Base-by-base conservation (phyloP, 257 asterid genomes). In the Gardenia jasminoides region DNA sequence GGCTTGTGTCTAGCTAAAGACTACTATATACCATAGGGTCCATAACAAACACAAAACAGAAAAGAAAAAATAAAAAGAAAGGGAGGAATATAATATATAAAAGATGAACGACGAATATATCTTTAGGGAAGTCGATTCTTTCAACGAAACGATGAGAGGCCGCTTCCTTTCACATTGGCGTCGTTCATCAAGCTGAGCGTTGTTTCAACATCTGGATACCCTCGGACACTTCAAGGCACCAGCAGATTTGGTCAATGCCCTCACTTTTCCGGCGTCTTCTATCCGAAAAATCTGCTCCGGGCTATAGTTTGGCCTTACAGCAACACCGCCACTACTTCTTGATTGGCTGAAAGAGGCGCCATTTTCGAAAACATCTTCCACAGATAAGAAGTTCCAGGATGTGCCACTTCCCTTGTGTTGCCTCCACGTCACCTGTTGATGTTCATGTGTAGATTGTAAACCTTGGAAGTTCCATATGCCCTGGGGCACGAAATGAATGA, bases 291-390 rank as follows among this genome's bases (percentile, higher is more conserved):
- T 74, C 76, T 94, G 98, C 59, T 91, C 97, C 30, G 88, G 76
- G 20, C 67, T 77, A 61, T 94, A 94, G 79, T 89, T 86, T 19
- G 98, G 95, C 79, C 73, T 89, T 83, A 85, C 80, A 2, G 81
- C 81, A 13, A 47, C 82, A 39, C 89, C 87, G 20, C 65, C 64
- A 1, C 59, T 78, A 1, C 74, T 74, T 4, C 90, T 70, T 33
- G 81, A 82, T 24, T 50, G 84, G 70, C 48, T 64, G 79, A 94
- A 92, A 12, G 87, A 89, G 17, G 97, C 97, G 64, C 98, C 98
- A 31, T 92, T 93, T 71, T 90, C 97, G 12, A 93, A 89, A 28
- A 92, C 90, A 41, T 94, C 98, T 56, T 78, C 74, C 41, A 92
- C 88, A 1, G 97, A 92, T 36, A 75, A 88, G 85, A 91, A 88